phyloP scores from a whole-genome alignment of 768 basidiomycete genomes.

The Phaffia australis region DNA sequence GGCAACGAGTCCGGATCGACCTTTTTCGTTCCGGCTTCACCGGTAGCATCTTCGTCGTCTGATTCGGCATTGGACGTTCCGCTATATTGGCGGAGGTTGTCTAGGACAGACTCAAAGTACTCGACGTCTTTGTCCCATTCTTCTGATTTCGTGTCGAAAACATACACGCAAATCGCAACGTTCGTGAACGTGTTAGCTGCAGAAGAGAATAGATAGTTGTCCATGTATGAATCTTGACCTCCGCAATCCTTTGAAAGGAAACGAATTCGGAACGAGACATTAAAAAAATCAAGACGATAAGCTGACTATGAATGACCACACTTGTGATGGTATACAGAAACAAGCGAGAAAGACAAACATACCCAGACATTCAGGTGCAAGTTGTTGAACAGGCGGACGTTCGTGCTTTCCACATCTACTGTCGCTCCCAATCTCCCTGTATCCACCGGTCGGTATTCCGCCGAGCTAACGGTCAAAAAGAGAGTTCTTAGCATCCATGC shows the following conservation, averaged over 20 bases:
- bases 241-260: constrained; percentile 80
- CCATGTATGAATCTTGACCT: constrained; percentile 96
- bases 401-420: constrained; percentile 94
- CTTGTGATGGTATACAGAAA: not conserved
- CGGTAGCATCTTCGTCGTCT: constrained; percentile 14
- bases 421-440: constrained; percentile 89
- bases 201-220: constrained; percentile 84
- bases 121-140: constrained; percentile 72
- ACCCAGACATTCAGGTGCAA: constrained; percentile 53
- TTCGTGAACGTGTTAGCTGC: constrained; percentile 91
- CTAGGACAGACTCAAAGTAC: constrained; percentile 85
- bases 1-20: constrained; percentile 33
- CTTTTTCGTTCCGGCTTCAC: not conserved
- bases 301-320: not conserved
- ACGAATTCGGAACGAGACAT: constrained; percentile 42
- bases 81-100: constrained; percentile 60
- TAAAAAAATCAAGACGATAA: constrained; percentile 2
- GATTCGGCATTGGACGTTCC: constrained; percentile 40
- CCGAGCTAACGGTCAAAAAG: constrained; percentile 8
- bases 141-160: constrained; percentile 84
- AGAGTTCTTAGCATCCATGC: constrained; percentile 10
- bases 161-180: constrained; percentile 95
- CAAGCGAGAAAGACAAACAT: constrained; percentile 28
- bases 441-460: constrained; percentile 84
- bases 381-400: constrained; percentile 91